phyloP scores from a whole-genome alignment of 2,329 filamentous ascomycete species.

The Rachicladosporium sp. region DNA sequence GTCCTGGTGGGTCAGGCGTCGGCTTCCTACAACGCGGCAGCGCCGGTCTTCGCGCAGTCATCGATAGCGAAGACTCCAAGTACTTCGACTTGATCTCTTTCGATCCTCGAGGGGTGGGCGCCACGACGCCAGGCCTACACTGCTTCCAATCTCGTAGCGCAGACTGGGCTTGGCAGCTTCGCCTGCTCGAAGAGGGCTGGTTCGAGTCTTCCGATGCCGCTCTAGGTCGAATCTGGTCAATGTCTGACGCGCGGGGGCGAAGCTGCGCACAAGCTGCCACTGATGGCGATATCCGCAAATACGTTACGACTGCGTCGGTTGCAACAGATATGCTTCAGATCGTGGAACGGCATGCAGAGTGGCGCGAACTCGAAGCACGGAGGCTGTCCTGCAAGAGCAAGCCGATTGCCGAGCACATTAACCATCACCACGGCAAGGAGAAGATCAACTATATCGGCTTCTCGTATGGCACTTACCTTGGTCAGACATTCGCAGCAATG shows the following conservation, averaged over 20 bases:
- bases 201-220: conserved; percentile 27
- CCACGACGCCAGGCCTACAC: conserved; percentile 21
- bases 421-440: conserved; percentile 18
- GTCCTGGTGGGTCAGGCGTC: conserved; percentile 31
- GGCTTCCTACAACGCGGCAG: conserved; percentile 18
- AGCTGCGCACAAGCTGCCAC: conserved; percentile 17
- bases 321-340: conserved; percentile 40
- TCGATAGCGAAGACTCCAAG: conserved; percentile 16
- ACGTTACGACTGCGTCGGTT: conserved; percentile 35
- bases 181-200: conserved; percentile 25
- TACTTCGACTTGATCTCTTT: conserved; percentile 35
- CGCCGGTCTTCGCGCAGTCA: conserved; percentile 7
- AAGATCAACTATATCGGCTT: conserved; percentile 30
- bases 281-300: conserved; percentile 28
- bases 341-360: conserved; percentile 28
- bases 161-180: conserved; percentile 26
- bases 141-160: conserved; percentile 24
- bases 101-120: conserved; percentile 31
- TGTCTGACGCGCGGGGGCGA: conserved; percentile 24
- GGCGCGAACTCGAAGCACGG: conserved; percentile 18
- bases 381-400: neutral
- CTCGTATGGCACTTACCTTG: conserved; percentile 36
- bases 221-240: conserved; percentile 30
- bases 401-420: conserved; percentile 1
- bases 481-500: conserved; percentile 30